Base-by-base conservation (phyloP, 2,329 filamentous ascomycete species). In the Alternaria sp. region DNA sequence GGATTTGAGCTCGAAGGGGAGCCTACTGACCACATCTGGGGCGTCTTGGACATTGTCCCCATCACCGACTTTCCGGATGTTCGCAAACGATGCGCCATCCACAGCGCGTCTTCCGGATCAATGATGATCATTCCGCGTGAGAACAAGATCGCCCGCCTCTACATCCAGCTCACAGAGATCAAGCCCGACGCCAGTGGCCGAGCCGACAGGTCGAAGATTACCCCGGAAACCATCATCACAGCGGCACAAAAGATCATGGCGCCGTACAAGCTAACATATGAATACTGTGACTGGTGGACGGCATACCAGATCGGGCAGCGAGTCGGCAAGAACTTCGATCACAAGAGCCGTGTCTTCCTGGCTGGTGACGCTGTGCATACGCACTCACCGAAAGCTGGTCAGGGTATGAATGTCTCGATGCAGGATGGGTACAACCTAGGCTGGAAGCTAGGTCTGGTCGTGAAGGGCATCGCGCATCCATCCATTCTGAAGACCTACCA, bases 351-450 rank as follows among this genome's bases (percentile, higher is more conserved):
- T 5, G 83, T 93, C 10, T 93, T 93, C 74, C 82, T 93, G 5
- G 88, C 89, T 0, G 91, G 90, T 3, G 90, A 92, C 76, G 90
- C 88, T 2, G 86, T 87, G 21, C 83, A 86, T 62, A 85, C 84
- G 3, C 84, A 86, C 68, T 82, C 79, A 15, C 89, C 88, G 19
- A 91, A 91, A 71, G 89, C 88, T 0, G 89, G 89, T 2, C 89
- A 91, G 72, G 90, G 90, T 12, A 91, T 92, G 89, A 92, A 92
- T 68, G 86, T 91, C 3, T 87, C 84, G 28, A 90, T 92, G 87
- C 89, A 91, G 69, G 90, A 92, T 73, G 79, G 83, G 5, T 88
- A 83, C 76, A 88, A 88, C 66, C 79, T 88, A 0, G 85, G 84
- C 26, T 88, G 86, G 86, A 88, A 88, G 70, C 74, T 88, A 2